These are phyloP conservation scores for Hymenoscyphus occultus DNA, from an alignment of 2,329 filamentous ascomycete genomes.

Conservation along the genomic window DNA sequence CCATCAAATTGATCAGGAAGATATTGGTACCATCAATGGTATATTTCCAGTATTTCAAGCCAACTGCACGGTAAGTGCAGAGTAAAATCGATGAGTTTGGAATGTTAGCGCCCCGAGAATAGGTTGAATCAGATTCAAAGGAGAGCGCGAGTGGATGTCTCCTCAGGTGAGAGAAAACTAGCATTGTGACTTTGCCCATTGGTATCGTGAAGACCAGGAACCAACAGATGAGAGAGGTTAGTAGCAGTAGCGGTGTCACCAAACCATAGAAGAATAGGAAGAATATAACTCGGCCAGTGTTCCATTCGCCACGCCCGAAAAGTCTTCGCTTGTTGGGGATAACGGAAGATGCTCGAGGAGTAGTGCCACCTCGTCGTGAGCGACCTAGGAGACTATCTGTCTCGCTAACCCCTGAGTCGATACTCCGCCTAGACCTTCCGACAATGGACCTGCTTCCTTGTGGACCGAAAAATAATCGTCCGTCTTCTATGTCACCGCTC, in stretches of 20 bases:
- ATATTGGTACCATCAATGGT: slow-evolving; percentile 98
- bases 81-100: slow-evolving; percentile 83
- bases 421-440: slow-evolving; percentile 80
- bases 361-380: slow-evolving; percentile 48
- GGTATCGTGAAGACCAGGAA: slow-evolving; percentile 96
- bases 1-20: slow-evolving; percentile 96
- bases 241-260: slow-evolving; percentile 78
- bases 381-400: slow-evolving; percentile 83
- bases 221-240: slow-evolving; percentile 90
- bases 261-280: slow-evolving; percentile 95
- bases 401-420: slow-evolving; percentile 81
- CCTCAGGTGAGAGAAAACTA: slow-evolving; percentile 86
- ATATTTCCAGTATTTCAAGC: slow-evolving; percentile 98
- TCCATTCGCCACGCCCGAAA: slow-evolving; percentile 96
- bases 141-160: slow-evolving; percentile 89
- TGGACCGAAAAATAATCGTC: slow-evolving; percentile 92
- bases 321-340: slow-evolving; percentile 71
- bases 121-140: slow-evolving; percentile 82
- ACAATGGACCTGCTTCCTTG: slow-evolving; percentile 70
- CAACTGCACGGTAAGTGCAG: slow-evolving; percentile 95
- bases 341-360: slow-evolving; percentile 39
- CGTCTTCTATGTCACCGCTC: slow-evolving; percentile 93
- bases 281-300: slow-evolving; percentile 88
- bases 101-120: slow-evolving; percentile 66
- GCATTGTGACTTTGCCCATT: slow-evolving; percentile 92